phyloP scores from a whole-genome alignment of 108 stramenopile species.

The Chaetoceros tenuissimus region DNA sequence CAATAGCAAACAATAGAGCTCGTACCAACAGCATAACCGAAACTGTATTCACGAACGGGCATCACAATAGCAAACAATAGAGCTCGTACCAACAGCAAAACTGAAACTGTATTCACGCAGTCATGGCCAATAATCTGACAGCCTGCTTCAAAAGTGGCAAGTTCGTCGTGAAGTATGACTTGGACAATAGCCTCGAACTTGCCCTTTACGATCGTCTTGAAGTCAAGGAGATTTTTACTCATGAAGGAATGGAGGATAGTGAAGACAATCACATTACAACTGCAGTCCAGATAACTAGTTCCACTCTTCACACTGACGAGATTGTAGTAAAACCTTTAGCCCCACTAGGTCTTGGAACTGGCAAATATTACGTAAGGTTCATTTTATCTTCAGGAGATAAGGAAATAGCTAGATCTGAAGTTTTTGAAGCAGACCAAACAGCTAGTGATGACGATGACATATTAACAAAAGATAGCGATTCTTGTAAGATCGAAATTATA shows the following conservation, averaged over 20 bases:
- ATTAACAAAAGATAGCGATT: not conserved
- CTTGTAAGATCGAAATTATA: not conserved
- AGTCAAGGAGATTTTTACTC: not conserved
- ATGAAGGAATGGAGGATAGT: not conserved
- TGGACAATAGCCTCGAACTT: not conserved
- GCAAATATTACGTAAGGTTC: not conserved
- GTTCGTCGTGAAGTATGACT: not conserved
- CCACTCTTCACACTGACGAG: not conserved
- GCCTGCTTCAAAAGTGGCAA: not conserved
- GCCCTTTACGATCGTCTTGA: not conserved
- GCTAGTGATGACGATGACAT: not conserved
- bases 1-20: too few species aligned
- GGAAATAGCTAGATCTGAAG: not conserved
- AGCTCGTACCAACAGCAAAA: too few species aligned
- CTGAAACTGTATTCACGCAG: too few species aligned
- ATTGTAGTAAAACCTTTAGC: not conserved
- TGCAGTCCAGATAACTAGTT: not conserved
- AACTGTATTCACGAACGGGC: too few species aligned
- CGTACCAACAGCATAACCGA: too few species aligned
- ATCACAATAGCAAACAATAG: too few species aligned
- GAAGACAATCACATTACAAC: not conserved
- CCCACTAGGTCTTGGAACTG: not conserved
- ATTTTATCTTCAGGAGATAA: not conserved
- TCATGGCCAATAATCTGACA: too few species aligned
- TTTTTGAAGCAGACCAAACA: not conserved